A percentile compares a stretch with the other conserved stretches of the same genome.
These are phyloP conservation scores for Hypomontagnella monticulosa DNA, from an alignment of 495 filamentous ascomycete species.

Conservation along the genomic window DNA sequence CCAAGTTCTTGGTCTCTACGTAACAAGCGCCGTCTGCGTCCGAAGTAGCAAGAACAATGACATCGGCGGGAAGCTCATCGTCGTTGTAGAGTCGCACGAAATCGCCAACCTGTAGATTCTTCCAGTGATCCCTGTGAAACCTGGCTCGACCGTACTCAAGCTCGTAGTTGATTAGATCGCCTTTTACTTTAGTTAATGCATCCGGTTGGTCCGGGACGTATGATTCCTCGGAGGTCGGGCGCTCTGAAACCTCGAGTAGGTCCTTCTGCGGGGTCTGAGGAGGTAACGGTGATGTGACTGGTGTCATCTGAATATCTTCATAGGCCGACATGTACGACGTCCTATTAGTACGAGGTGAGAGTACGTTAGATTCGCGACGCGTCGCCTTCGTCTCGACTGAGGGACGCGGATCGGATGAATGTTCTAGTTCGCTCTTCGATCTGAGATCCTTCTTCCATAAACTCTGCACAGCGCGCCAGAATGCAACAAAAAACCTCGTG, in stretches of 20 bases:
- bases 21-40: slow-evolving; percentile 96
- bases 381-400: slow-evolving; percentile 71
- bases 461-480: slow-evolving; percentile 60
- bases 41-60: slow-evolving; percentile 95
- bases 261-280: slow-evolving; percentile 43
- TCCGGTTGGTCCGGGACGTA: slow-evolving; percentile 74
- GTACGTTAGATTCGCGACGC: slow-evolving; percentile 65
- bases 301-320: slow-evolving; percentile 90
- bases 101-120: slow-evolving; percentile 94
- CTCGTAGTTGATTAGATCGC: slow-evolving; percentile 60
- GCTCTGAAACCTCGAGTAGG: slow-evolving; percentile 45
- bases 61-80: slow-evolving; percentile 93
- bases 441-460: slow-evolving; percentile 57
- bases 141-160: slow-evolving; percentile 61
- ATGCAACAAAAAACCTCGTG: slow-evolving; percentile 66
- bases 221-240: slow-evolving; percentile 47
- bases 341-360: slow-evolving; percentile 62
- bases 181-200: slow-evolving; percentile 54
- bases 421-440: slow-evolving; percentile 16
- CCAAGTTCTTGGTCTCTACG: slow-evolving; percentile 97
- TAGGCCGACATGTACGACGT: slow-evolving; percentile 66
- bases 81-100: slow-evolving; percentile 97
- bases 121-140: slow-evolving; percentile 95
- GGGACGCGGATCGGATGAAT: slow-evolving; percentile 58
- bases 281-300: slow-evolving; percentile 83